phyloP scores from a whole-genome alignment of 2,329 filamentous ascomycete species.

The Cytospora leucostoma region DNA sequence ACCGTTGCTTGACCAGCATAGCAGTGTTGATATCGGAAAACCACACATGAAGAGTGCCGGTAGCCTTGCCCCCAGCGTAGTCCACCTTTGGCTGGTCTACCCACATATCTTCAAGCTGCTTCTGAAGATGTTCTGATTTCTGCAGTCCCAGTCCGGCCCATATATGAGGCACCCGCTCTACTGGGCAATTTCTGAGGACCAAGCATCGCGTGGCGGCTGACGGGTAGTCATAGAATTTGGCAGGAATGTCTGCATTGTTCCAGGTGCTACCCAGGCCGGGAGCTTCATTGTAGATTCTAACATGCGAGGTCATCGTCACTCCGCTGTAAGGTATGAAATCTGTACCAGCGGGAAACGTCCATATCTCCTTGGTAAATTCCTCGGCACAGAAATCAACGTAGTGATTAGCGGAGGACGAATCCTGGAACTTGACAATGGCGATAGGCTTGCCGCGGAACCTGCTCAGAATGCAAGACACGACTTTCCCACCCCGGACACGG shows the following conservation, averaged over 20 bases:
- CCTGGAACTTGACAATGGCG: background rate
- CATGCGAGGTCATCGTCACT: background rate
- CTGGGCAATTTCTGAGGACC: background rate
- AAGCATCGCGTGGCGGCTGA: background rate
- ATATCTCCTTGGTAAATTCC: background rate
- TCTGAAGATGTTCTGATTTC: background rate
- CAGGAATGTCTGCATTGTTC: background rate
- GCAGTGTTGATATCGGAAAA: conserved; percentile 12
- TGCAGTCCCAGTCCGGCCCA: background rate
- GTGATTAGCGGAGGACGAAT: background rate
- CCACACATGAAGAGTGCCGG: conserved; percentile 18
- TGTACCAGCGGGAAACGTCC: background rate
- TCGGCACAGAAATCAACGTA: background rate
- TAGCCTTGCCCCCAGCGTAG: background rate
- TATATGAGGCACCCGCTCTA: background rate
- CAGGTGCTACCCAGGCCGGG: background rate
- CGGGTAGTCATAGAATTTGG: background rate
- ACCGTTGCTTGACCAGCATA: background rate
- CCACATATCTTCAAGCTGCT: conserved; percentile 24
- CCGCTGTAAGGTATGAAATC: background rate
- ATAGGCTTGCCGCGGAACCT: background rate
- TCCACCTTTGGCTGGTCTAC: background rate
- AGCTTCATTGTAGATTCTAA: background rate
- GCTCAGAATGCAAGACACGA: background rate
- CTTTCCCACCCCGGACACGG: background rate